These are phyloP conservation scores for Hypoxylon sp. DNA, from an alignment of 2,329 filamentous ascomycete genomes.

Conservation along the genomic window DNA sequence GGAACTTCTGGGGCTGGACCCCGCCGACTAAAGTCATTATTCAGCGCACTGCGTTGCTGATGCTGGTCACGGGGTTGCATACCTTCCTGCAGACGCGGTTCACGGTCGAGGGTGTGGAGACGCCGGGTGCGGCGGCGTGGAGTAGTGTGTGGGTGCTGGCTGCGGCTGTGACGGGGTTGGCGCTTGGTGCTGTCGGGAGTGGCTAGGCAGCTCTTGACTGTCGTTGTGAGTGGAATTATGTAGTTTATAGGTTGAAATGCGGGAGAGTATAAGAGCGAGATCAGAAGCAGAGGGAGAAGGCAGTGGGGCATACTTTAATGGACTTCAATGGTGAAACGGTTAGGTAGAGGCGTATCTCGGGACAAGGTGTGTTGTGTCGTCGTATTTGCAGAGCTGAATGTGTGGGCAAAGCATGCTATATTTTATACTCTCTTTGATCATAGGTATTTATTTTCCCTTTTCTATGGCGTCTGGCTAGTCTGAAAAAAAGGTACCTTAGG, in stretches of 20 bases:
- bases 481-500: too few relatives aligned
- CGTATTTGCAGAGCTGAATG: constrained; percentile 6
- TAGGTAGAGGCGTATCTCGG: constrained; percentile 19
- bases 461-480: neutral
- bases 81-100: constrained; percentile 76
- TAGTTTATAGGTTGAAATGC: neutral
- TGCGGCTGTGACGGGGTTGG: constrained; percentile 70
- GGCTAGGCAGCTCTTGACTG: constrained; percentile 55
- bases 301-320: neutral
- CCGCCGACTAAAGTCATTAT: constrained; percentile 74
- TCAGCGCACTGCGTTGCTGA: constrained; percentile 72
- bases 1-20: constrained; percentile 80
- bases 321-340: constrained; percentile 17
- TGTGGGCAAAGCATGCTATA: constrained; percentile 2
- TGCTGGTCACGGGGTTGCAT: constrained; percentile 69
- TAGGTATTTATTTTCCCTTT: too few relatives aligned
- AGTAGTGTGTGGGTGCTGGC: constrained; percentile 81
- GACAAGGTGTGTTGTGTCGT: neutral
- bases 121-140: constrained; percentile 79
- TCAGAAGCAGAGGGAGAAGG: neutral
- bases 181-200: constrained; percentile 66
- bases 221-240: neutral
- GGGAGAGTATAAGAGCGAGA: constrained; percentile 10
- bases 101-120: constrained; percentile 78
- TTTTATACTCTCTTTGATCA: too few relatives aligned